These are phyloP conservation scores for Ophiognomonia clavigignenti-juglandacearum DNA, from an alignment of 2,329 filamentous ascomycete species.

Conservation along the genomic window DNA sequence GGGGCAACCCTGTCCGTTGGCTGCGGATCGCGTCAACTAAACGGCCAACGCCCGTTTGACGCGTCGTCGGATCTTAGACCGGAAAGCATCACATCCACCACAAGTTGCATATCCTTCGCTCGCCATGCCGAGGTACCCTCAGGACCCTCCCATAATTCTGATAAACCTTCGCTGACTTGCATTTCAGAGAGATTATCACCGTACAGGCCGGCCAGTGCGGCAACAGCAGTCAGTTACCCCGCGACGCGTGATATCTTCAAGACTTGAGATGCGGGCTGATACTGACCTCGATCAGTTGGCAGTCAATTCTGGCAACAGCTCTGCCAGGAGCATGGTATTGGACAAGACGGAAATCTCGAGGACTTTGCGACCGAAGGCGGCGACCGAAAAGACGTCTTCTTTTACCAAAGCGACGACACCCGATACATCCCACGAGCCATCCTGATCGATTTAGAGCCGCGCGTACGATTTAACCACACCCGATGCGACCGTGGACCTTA, in stretches of 20 bases:
- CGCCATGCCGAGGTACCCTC: conserved; percentile 30
- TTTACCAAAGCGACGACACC: conserved; percentile 98
- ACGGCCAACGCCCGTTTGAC: too few species aligned
- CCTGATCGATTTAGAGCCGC: conserved; percentile 87
- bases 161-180: conserved; percentile 10
- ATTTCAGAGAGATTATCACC: conserved; percentile 92
- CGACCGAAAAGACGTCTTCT: conserved; percentile 98
- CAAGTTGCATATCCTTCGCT: conserved; percentile 2
- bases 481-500: not conserved
- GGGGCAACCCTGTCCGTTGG: too few species aligned
- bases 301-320: conserved; percentile 99
- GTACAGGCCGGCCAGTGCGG: conserved; percentile 98
- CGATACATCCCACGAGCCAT: conserved; percentile 97
- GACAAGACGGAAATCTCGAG: conserved; percentile 92
- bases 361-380: conserved; percentile 97
- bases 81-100: too few species aligned
- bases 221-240: conserved; percentile 79
- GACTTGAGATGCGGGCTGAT: conserved; percentile 2
- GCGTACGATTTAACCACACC: conserved; percentile 46
- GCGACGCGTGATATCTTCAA: conserved; percentile 15
- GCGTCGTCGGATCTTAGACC: too few species aligned
- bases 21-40: not conserved
- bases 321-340: conserved; percentile 97
- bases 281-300: conserved; percentile 61
- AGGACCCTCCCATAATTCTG: not conserved